These are phyloP conservation scores for Abelmoschus esculentus DNA, from an alignment of 345 rosid species.

Conservation along the genomic window DNA sequence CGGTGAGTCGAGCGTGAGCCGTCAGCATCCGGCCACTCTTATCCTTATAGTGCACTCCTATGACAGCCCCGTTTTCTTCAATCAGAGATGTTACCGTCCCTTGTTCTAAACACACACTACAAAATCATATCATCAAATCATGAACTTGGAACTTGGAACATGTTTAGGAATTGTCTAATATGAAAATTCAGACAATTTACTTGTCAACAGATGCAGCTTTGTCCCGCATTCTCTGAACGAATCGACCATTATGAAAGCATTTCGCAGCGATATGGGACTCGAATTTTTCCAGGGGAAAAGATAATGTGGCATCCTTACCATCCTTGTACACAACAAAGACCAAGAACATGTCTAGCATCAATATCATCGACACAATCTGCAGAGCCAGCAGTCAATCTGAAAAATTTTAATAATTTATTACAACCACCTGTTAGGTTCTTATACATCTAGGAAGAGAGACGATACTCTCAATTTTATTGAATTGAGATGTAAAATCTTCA, in stretches of 20 bases:
- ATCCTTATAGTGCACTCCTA: conserved; percentile 44
- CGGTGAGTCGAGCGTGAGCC: conserved; percentile 44
- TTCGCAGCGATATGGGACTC: conserved; percentile 21
- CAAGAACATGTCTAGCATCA: conserved; percentile 22
- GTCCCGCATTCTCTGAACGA: conserved; percentile 22
- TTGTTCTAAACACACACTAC: conserved; percentile 52
- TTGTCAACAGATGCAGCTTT: conserved; percentile 27
- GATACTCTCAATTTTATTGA: too few species aligned
- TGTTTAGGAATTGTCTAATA: too few species aligned
- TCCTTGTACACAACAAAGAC: conserved; percentile 24
- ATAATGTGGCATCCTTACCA: conserved; percentile 19
- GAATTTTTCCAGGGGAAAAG: conserved; percentile 24
- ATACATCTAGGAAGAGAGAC: too few species aligned
- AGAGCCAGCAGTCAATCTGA: too few species aligned
- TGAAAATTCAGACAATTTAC: conserved; percentile 4
- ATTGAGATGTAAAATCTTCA: too few species aligned
- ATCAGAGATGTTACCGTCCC: conserved; percentile 48
- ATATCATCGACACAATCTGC: too few species aligned
- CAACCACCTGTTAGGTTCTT: too few species aligned
- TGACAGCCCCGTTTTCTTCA: conserved; percentile 34
- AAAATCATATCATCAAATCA: not conserved
- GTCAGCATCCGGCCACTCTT: conserved; percentile 24
- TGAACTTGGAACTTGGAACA: not conserved
- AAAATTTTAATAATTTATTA: too few species aligned
- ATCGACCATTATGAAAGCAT: conserved; percentile 29